Base-by-base conservation (phyloP, 2,329 filamentous ascomycete species). In the Graphilbum fragrans region DNA sequence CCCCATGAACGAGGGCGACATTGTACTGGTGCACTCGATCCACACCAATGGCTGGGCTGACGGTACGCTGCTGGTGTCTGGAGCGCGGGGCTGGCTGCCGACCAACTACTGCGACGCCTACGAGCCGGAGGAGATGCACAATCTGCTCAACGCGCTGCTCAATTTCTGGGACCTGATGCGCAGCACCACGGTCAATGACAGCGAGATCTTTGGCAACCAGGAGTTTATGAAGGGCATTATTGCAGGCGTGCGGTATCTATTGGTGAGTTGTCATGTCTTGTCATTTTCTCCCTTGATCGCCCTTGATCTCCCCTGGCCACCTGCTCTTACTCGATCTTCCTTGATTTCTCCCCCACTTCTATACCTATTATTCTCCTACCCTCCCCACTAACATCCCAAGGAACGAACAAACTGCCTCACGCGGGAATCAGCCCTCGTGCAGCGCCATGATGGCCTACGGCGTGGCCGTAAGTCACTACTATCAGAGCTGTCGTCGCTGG, bases 41-140 rank as follows among this genome's bases (percentile, higher is more conserved):
- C 92, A 98, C 61, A 92, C 86, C 46, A 98, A 96, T 64, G 92
- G 92, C 51, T 98, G 92, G 92, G 92, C 92, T 25, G 92, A 98
- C 59, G 92, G 92, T 39, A 98, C 92, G 1, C 68, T 95, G 33
- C 65, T 98, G 46, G 74, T 82, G 20, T 86, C 87, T 3, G 90
- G 90, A 21, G 82, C 83, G 39, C 75, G 92, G 51, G 92, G 92
- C 47, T 98, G 92, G 92, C 67, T 98, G 45, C 92, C 92, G 3
- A 98, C 92, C 9, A 98, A 98, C 61, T 98, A 96, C 59, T 98
- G 92, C 66, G 88, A 95, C 57, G 74, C 86, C 10, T 98, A 95
- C 58, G 86, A 95, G 50, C 86, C 90, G 36, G 77, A 86, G 19
- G 80, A 87, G 48, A 88, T 96, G 70, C 77, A 80, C 41, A 87